phyloP scores from a whole-genome alignment of 2,329 filamentous ascomycete genomes.

The Penicillium sp. region DNA sequence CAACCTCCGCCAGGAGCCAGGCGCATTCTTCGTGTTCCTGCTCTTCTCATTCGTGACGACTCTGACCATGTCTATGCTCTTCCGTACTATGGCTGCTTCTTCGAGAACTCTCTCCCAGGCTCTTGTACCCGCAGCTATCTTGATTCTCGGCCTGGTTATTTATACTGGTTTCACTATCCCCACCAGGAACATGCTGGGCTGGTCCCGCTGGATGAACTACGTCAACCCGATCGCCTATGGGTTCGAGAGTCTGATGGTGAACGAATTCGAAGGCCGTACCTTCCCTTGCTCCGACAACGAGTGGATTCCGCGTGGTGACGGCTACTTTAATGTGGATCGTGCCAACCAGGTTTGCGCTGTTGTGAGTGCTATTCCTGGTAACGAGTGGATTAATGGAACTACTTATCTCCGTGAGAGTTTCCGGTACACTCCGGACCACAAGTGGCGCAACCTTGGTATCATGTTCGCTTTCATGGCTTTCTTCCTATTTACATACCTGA shows the following conservation, averaged over 20 bases:
- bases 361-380: slow-evolving; percentile 63
- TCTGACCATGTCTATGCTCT: slow-evolving; percentile 83
- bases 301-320: slow-evolving; percentile 49
- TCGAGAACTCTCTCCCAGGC: slow-evolving; percentile 70
- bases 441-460: slow-evolving; percentile 74
- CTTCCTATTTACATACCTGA: slow-evolving; percentile 66
- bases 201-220: slow-evolving; percentile 84
- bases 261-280: slow-evolving; percentile 73
- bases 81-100: slow-evolving; percentile 77
- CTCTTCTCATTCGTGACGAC: slow-evolving; percentile 76
- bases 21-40: slow-evolving; percentile 84
- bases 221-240: slow-evolving; percentile 79
- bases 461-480: slow-evolving; percentile 68
- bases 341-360: slow-evolving; percentile 61
- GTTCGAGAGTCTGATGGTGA: slow-evolving; percentile 81
- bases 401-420: slow-evolving; percentile 61
- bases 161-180: slow-evolving; percentile 56
- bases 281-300: slow-evolving; percentile 54
- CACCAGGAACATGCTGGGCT: slow-evolving; percentile 69
- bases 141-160: slow-evolving; percentile 52
- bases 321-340: slow-evolving; percentile 41
- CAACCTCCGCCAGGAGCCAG: slow-evolving; percentile 73
- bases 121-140: slow-evolving; percentile 59
- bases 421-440: slow-evolving; percentile 62
- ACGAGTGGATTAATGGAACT: slow-evolving; percentile 60